Percentiles rank a stretch among this genome's conserved stretches.
phyloP scores from a whole-genome alignment of 2,329 filamentous ascomycete genomes.

The Metarhizium album region DNA sequence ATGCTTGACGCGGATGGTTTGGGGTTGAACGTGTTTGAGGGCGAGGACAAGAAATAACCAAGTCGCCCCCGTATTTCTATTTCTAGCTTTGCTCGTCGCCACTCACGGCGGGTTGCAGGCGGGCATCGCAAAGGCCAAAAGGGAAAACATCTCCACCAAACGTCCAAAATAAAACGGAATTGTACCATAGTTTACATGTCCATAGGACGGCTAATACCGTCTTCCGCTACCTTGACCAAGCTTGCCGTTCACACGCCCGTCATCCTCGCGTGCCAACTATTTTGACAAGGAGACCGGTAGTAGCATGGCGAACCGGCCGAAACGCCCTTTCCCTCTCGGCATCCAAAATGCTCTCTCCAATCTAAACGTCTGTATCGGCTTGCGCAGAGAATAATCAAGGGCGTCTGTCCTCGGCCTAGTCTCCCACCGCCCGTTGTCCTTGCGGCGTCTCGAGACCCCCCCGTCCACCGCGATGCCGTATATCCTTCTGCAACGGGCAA shows the following conservation, averaged over 20 bases:
- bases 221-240: background rate
- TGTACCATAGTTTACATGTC: constrained; percentile 5
- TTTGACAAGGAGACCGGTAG: background rate
- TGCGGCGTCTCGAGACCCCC: too few relatives aligned
- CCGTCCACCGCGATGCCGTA: too few relatives aligned
- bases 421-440: too few relatives aligned
- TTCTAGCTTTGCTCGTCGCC: too few relatives aligned
- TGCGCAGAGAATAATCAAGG: too few relatives aligned
- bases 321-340: background rate
- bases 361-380: too few relatives aligned
- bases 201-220: background rate
- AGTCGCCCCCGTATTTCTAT: background rate
- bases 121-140: background rate
- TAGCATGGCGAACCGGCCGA: background rate
- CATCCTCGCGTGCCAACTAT: background rate
- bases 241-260: background rate
- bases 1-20: constrained; percentile 86
- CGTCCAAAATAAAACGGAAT: background rate
- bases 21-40: constrained; percentile 73
- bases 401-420: too few relatives aligned
- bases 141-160: constrained; percentile 5
- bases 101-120: background rate
- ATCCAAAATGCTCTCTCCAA: background rate
- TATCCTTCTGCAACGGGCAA: too few relatives aligned
- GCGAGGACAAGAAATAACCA: constrained; percentile 32